Evolutionary conservation across 768 basidiomycete genomes (phyloP).

Genomic region (Amanita molliuscula): DNA sequence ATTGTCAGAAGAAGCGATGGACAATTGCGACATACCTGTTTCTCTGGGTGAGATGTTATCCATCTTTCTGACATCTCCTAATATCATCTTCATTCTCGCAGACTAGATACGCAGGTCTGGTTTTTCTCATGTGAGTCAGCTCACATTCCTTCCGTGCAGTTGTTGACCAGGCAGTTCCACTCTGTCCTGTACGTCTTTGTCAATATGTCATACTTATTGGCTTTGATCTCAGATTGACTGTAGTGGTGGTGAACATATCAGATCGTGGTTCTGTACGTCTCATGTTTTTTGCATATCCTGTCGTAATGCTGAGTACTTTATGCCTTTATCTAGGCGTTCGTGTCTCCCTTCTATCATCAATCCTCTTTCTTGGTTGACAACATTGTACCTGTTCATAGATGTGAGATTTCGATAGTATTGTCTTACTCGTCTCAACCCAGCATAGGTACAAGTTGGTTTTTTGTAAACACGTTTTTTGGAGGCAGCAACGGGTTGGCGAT

Average conservation of each 20-base stretch:
- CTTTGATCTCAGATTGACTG: neutral
- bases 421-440: neutral
- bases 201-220: neutral
- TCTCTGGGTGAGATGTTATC: neutral
- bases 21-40: neutral
- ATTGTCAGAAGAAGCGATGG: neutral
- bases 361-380: no score
- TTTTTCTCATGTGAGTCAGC: neutral
- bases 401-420: neutral
- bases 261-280: neutral
- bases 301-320: neutral
- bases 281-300: neutral
- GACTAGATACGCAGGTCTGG: neutral
- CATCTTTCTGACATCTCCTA: neutral
- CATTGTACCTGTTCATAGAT: neutral
- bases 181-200: neutral
- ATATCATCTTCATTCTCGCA: neutral
- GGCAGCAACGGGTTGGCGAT: neutral
- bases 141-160: no score
- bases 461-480: neutral
- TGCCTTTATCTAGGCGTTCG: neutral
- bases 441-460: neutral
- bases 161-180: neutral
- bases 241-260: neutral
- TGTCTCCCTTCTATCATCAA: neutral